Evolutionary conservation across 2,329 filamentous ascomycete species (phyloP).

Genomic region (Pestalotiopsis sp.): DNA sequence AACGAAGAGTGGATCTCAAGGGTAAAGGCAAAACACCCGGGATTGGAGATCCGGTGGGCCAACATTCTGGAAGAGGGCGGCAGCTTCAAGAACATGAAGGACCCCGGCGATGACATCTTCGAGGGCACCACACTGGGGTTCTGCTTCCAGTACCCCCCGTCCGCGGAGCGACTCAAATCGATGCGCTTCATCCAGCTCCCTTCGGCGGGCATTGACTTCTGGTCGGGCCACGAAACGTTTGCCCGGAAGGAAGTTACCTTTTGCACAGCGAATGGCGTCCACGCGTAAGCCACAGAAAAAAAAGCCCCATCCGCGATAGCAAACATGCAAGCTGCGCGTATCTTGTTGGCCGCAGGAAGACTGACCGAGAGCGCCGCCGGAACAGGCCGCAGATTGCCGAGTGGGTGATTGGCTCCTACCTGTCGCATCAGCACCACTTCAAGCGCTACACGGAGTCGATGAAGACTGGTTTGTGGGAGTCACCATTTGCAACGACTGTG

Average conservation of each 20-base stretch:
- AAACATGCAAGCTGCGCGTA: not conserved
- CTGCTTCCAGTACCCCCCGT: constrained; percentile 31
- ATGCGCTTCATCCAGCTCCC: constrained; percentile 46
- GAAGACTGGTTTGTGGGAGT: constrained; percentile 9
- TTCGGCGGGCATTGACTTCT: constrained; percentile 45
- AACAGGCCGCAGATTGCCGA: constrained; percentile 57
- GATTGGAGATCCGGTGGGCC: constrained; percentile 38
- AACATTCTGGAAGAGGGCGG: constrained; percentile 16
- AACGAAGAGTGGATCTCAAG: constrained; percentile 36
- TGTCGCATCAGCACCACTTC: constrained; percentile 47
- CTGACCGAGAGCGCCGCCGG: not conserved
- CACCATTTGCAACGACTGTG: constrained; percentile 3
- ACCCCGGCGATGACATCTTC: constrained; percentile 27
- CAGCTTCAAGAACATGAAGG: constrained; percentile 17
- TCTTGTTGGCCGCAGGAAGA: not conserved
- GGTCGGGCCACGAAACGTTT: constrained; percentile 39
- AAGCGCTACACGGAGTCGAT: not conserved
- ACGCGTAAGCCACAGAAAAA: constrained; percentile 44
- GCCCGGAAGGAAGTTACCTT: constrained; percentile 51
- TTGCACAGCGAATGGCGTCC: constrained; percentile 58
- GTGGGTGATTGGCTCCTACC: constrained; percentile 55
- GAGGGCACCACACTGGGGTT: constrained; percentile 42
- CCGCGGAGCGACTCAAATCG: constrained; percentile 30
- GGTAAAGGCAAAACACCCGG: constrained; percentile 36
- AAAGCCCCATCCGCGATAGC: not conserved